Evolutionary conservation across 2,329 filamentous ascomycete genomes (phyloP).

Genomic region (Incumbomyces lentus): DNA sequence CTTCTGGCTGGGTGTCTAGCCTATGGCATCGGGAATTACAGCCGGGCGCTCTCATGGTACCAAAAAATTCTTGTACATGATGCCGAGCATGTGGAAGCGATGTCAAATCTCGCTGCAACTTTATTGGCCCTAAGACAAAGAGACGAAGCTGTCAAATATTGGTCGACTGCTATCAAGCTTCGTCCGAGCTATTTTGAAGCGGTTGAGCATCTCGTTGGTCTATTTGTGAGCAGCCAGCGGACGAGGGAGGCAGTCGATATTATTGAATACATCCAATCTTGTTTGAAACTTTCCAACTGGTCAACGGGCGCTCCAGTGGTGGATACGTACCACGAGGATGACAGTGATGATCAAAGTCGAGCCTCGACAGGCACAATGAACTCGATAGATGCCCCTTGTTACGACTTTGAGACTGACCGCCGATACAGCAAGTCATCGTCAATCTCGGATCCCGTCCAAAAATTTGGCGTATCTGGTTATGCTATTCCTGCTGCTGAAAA

Average conservation of each 20-base stretch:
- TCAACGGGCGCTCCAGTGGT: slow-evolving; percentile 22
- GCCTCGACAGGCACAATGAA: slow-evolving; percentile 41
- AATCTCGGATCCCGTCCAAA: slow-evolving; percentile 24
- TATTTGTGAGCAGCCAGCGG: slow-evolving; percentile 72
- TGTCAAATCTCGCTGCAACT: slow-evolving; percentile 86
- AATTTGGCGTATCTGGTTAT: slow-evolving; percentile 74
- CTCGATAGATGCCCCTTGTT: slow-evolving; percentile 45
- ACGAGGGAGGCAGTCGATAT: slow-evolving; percentile 76
- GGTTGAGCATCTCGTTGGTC: slow-evolving; percentile 82
- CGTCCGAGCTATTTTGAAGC: slow-evolving; percentile 88
- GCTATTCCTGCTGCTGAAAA: slow-evolving; percentile 77
- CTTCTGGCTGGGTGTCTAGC: slow-evolving; percentile 82
- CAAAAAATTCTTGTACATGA: slow-evolving; percentile 48
- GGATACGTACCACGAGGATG: slow-evolving; percentile 50
- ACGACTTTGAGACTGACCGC: slow-evolving; percentile 44
- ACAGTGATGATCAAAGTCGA: slow-evolving; percentile 46
- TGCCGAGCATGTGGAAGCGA: slow-evolving; percentile 70
- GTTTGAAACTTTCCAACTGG: slow-evolving; percentile 42
- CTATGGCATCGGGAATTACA: slow-evolving; percentile 78
- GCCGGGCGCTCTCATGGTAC: slow-evolving; percentile 50
- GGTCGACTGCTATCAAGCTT: slow-evolving; percentile 72
- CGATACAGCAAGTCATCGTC: slow-evolving; percentile 4
- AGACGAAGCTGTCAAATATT: slow-evolving; percentile 74
- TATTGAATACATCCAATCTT: slow-evolving; percentile 73
- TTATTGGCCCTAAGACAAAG: slow-evolving; percentile 72